Base-by-base conservation (phyloP, 2,329 filamentous ascomycete species). In the Dendryphion nanum region DNA sequence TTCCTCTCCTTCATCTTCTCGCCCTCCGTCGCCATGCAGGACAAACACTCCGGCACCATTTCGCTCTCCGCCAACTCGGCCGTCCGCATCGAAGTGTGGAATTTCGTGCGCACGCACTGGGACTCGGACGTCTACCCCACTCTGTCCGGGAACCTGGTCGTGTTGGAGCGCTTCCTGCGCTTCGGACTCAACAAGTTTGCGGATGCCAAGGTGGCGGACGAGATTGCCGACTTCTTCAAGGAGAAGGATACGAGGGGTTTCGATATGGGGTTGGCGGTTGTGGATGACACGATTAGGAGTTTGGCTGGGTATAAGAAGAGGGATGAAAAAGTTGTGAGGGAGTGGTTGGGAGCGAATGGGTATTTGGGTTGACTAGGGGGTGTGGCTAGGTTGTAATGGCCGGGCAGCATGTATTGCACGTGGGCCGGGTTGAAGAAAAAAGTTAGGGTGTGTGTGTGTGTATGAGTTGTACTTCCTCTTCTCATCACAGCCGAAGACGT, bases 81-180 rank as follows among this genome's bases (percentile, higher is more conserved):
- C 44, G 84, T 82, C 3, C 84, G 90, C n/a, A 69, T 75, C 30
- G 72, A 83, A 30, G 79, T 94, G 41, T 98, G 93, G 93, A 73
- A 83, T 37, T 95, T 86, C 67, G 78, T 96, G 59, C 88, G 90
- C 69, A 74, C 78, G 30, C 84, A 95, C 70, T 98, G 91, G 86
- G 75, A 80, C 19, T 41, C 39, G 19, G 73, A 77, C 23, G 78
- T 95, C 30, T 77, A 83, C 36, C 71, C 79, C 43, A 85, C 85
- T 64, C 75, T 97, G 38, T 82, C 79, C 62, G 75, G 76, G 29
- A 96, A 96, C 70, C 86, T 89, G 47, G 85, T 96, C 19, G 81
- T 96, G 3, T 74, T 96, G 13, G 91, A 98, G 69, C 83, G 91
- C 33, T 95, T 95, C 69, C 71, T 98, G 53, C 83, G 86, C 52